Base-by-base conservation (phyloP, 1,139 yeast genomes). In the Yamadazyma triangularis region DNA sequence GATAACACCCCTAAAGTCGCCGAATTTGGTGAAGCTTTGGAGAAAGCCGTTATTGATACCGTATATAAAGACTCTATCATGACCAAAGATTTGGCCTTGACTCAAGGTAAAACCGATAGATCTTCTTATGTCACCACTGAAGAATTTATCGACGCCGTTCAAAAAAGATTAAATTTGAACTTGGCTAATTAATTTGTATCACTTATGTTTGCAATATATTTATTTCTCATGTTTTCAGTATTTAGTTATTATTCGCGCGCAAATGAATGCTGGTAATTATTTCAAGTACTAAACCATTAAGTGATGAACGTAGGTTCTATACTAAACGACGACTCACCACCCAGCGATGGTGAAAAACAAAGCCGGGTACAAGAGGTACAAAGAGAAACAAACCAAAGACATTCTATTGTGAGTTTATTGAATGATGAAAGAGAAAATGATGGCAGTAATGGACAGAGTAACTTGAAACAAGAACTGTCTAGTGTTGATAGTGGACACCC, bases 1-100 rank as follows among this genome's bases (percentile, higher is more conserved):
- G 97, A 89, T 58, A 61, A 62, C 32, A 87, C 95, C 27, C 93
- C 91, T 20, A 91, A 83, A 19, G 95, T 89, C 28, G 74, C 79
- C 36, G 63, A 75, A 41, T 89, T 89, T 54, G 96, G 87, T 40
- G 68, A 82, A 52, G 60, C 70, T 27, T 73, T 89, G 47, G 96
- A 89, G 65, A 64, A 70, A 53, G 91, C 95, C 30, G 85, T 89
- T 32, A 61, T 87, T 40, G 93, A 86, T 51, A 86, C 96, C 26
- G 97, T 89, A 31, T 77, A 79, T 35, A 69, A 70, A 32, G 96
- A 88, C 51, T 84, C 85, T 35, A 79, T 80, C 53, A 88, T 89
- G 96, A 89, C 97, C 54, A 89, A 89, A 70, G 97, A 89, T 58
- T 74, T 89, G 57, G 95, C 96, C 10, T 73, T 89, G 44, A 81